Evolutionary conservation across 805 yeast genomes (phyloP).

Genomic region (Yamadazyma phyllophila): DNA sequence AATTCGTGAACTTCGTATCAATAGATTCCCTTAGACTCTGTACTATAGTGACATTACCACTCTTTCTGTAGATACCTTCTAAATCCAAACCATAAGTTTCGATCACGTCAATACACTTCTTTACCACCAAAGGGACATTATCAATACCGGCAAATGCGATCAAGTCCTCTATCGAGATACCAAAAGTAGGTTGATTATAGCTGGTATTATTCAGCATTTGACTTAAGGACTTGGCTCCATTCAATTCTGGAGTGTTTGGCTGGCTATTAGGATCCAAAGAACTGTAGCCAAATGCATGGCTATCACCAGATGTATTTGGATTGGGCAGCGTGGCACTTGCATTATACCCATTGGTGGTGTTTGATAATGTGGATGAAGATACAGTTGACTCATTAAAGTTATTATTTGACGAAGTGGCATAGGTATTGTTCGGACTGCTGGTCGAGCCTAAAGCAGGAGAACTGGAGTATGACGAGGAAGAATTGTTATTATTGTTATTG

Average conservation of each 20-base stretch:
- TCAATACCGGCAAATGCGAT: slow-evolving; percentile 80
- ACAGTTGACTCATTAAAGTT: not conserved
- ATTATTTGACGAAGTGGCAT: not conserved
- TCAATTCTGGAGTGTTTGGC: slow-evolving; percentile 30
- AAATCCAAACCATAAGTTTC: slow-evolving; percentile 80
- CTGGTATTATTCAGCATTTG: slow-evolving; percentile 1
- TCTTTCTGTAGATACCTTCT: slow-evolving; percentile 87
- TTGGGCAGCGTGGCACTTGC: not conserved
- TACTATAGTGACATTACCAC: slow-evolving; percentile 74
- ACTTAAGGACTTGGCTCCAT: slow-evolving; percentile 33
- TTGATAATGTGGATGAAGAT: not conserved
- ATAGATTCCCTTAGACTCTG: slow-evolving; percentile 70
- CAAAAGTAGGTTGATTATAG: slow-evolving; percentile 57
- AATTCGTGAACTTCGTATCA: slow-evolving; percentile 71
- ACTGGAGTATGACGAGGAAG: not conserved
- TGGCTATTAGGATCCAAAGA: slow-evolving; percentile 36
- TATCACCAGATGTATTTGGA: slow-evolving; percentile 4
- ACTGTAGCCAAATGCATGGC: slow-evolving; percentile 13
- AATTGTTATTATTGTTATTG: not conserved
- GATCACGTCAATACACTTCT: slow-evolving; percentile 81
- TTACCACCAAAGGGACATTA: slow-evolving; percentile 87
- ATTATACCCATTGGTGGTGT: not conserved
- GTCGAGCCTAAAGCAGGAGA: not conserved
- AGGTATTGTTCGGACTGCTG: not conserved
- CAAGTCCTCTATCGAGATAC: slow-evolving; percentile 74